Evolutionary conservation across 2,329 filamentous ascomycete species (phyloP), one percentile per base, ranked within the genome.

Genomic region (Fusarium sp.): DNA sequence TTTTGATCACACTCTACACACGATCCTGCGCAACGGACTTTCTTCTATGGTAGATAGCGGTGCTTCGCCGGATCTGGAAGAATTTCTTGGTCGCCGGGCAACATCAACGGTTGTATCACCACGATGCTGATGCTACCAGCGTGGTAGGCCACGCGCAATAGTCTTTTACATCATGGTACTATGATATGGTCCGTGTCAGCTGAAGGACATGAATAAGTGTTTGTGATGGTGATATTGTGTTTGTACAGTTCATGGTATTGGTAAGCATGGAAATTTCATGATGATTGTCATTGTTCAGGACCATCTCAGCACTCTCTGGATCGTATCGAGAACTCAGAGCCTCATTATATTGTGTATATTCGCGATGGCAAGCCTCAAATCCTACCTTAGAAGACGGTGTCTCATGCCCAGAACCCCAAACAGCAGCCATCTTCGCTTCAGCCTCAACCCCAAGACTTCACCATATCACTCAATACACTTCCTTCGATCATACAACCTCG

Each of bases 51-150:
- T 20, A 24, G 26, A 41, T 7, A n/a, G 3, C 22, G 17, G 38
- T 54, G 15, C n/a, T 13, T 66, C 48, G 39, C 48, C 66, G 52
- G 52, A 73, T 73, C 42, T 66, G 42, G 54, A 5, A 52, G 47
- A 14, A 7, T 17, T 39, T 8, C 17, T 45, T 22, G 24, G 58
- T 74, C 70, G 62, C 70, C 41, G 15, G 55, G 62, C 51, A 74
- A 72, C 71, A 13, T 17, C 36, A 48, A 38, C 22, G n/a, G 31
- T 5, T 41, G 71, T 74, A 49, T 59, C 63, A 72, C 72, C 52
- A 31, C 10, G 6, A 3, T 26, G 52, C 20, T 56, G 47, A 64
- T 58, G 10, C 7, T 14, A 36, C n/a, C 11, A 8, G 42, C 31
- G 35, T 22, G 7, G 14, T 14, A 39, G 18, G 42, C 39, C 59